Percentiles rank a stretch among this genome's conserved stretches.
phyloP scores from a whole-genome alignment of 495 filamentous ascomycete species.

The Penicillium nucicola region DNA sequence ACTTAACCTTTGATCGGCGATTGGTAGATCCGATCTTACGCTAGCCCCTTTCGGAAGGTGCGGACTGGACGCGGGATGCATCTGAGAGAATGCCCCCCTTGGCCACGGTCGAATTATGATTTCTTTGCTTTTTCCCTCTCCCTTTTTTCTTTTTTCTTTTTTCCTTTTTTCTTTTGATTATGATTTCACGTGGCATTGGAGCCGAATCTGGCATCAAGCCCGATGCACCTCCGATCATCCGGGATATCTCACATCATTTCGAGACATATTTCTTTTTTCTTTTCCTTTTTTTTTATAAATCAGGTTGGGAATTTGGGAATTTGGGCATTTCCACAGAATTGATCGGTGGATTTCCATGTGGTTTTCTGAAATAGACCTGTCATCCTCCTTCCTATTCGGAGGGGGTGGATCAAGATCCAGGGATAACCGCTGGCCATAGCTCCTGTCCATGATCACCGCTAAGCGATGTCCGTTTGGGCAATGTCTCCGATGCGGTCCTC shows the following conservation, averaged over 20 bases:
- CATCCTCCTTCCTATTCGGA: constrained; percentile 27
- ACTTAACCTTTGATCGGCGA: constrained; percentile 1
- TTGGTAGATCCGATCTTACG: constrained; percentile 9
- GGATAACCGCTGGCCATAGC: constrained; percentile 32
- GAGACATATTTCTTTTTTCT: neutral
- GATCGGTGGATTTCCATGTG: no score
- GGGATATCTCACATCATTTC: neutral
- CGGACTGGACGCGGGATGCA: neutral
- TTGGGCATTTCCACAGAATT: no score
- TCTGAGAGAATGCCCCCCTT: neutral
- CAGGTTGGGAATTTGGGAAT: no score
- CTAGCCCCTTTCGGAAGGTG: constrained; percentile 5
- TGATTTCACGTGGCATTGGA: constrained; percentile 8
- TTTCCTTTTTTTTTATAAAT: neutral
- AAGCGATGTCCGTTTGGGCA: constrained; percentile 16
- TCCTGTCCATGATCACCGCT: constrained; percentile 14
- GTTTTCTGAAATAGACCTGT: constrained; percentile 9
- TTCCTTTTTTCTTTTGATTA: no score
- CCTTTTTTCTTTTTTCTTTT: neutral
- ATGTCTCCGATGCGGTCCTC: constrained; percentile 17
- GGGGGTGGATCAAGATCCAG: constrained; percentile 13
- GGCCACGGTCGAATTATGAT: no score
- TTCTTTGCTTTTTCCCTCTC: neutral
- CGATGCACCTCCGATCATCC: constrained; percentile 6
- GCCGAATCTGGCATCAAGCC: constrained; percentile 6